Conservation (phyloP, 1,284 basidiomycete genomes). For the Xerocomus cyaneibrunnescens region DNA sequence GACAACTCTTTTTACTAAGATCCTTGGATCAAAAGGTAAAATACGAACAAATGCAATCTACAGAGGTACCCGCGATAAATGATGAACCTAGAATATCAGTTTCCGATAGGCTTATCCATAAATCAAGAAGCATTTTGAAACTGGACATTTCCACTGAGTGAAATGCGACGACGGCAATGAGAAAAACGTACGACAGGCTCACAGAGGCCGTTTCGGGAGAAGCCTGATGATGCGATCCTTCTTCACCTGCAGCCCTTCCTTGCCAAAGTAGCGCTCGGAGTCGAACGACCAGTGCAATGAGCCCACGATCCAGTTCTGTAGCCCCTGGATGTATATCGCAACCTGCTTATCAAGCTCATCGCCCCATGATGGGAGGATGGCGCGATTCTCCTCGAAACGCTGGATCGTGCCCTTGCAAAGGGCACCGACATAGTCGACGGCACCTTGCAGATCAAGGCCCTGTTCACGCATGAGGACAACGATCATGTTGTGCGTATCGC, state of each 20-base stretch:
- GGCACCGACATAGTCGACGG: conserved; percentile 53
- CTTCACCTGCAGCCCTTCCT: conserved; percentile 47
- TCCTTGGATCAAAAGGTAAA: conserved; percentile 6
- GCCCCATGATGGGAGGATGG: conserved; percentile 52
- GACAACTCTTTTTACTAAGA: conserved; percentile 1
- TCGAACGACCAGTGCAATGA: conserved; percentile 60
- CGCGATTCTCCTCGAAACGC: conserved; percentile 44
- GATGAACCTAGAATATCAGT: conserved; percentile 3
- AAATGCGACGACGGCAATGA: background rate
- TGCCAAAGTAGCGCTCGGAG: conserved; percentile 55
- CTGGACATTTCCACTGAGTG: background rate
- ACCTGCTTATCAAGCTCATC: conserved; percentile 51
- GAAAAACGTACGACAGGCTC: conserved; percentile 1
- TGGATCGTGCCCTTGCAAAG: conserved; percentile 50
- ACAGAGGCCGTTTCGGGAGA: conserved; percentile 35
- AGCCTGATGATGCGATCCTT: conserved; percentile 45
- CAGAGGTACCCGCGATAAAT: background rate
- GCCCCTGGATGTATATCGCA: conserved; percentile 46
- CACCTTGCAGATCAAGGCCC: conserved; percentile 47
- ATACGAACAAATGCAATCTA: conserved; percentile 10
- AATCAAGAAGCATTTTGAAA: background rate
- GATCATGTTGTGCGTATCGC: conserved; percentile 60
- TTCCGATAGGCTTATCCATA: conserved; percentile 13
- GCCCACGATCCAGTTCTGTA: conserved; percentile 60
- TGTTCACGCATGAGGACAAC: conserved; percentile 55